Base-by-base conservation (phyloP, 371 early-diverging fungal genomes). In the Coemansia linderi region DNA sequence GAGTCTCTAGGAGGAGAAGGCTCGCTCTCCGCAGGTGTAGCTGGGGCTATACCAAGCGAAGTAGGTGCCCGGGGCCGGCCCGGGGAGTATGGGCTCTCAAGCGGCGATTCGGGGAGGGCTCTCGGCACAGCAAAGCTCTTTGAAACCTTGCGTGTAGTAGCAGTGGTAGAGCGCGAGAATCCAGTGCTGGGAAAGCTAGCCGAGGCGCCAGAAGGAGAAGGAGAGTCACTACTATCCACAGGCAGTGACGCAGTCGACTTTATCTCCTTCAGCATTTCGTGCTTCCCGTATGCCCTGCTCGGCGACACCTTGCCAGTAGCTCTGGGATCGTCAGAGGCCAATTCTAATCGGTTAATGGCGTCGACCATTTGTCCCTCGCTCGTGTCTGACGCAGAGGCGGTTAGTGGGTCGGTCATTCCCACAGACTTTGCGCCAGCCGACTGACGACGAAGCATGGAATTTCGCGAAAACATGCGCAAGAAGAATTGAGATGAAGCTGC, bases 181-280 rank as follows among this genome's bases (percentile, higher is more conserved):
- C 77, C 77, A 2, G 77, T 74, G 44, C 74, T 74, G 0, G 77
- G 77, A 46, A 77, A 77, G 46, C 73, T 54, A 54, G 54, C 12
- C 9, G 13, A 27, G 27, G 50, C 27, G 29, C n/a, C 12, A 3
- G 50, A 29, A 13, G 24, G 17, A 6, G 27, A 27, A 6, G 54
- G 29, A 13, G 54, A 27, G 15, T 27, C 57, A 17, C 29, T n/a
- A 6, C 37, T 31, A 41, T 40, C 15, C 41, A 50, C 4, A 31
- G 54, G 54, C 54, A 59, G 22, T 27, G 69, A 37, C 22, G 46
- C 56, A 19, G 64, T 27, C 19, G 64, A 46, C 59, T 59, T 56
- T 19, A 73, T 41, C 48, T 73, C 72, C 54, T 57, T 56, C 15
- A 77, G 59, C 54, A 65, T 41, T 22, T 63, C 69, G 39, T 77